Evolutionary conservation across 345 rosid genomes (phyloP).

Genomic region (Gossypium herbaceum): DNA sequence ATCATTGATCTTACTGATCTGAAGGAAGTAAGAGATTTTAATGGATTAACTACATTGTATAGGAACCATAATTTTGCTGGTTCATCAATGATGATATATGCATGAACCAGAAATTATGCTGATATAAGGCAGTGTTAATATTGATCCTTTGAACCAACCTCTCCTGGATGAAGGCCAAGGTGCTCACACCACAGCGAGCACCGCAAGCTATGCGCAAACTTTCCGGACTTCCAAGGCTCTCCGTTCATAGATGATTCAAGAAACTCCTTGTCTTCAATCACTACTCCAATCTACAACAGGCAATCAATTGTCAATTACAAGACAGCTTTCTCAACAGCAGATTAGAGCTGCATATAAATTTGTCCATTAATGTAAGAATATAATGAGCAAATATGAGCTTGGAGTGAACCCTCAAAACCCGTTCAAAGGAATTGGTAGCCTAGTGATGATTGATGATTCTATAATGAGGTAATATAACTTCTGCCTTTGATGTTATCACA

Average conservation of each 20-base stretch:
- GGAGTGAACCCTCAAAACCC: too few species aligned
- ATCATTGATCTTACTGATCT: slow-evolving; percentile 59
- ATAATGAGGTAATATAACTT: too few species aligned
- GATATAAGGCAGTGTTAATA: neutral
- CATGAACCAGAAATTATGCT: too few species aligned
- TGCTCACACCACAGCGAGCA: slow-evolving; percentile 87
- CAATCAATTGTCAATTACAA: neutral
- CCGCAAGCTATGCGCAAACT: slow-evolving; percentile 63
- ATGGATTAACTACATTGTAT: neutral
- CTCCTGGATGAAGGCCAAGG: slow-evolving; percentile 63
- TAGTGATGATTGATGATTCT: too few species aligned
- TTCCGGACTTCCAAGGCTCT: slow-evolving; percentile 82
- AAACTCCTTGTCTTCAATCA: slow-evolving; percentile 84
- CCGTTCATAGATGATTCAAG: slow-evolving; percentile 69
- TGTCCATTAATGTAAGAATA: too few species aligned
- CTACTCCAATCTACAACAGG: slow-evolving; percentile 65
- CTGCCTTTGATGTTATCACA: neutral
- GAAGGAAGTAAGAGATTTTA: slow-evolving; percentile 12
- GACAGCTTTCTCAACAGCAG: too few species aligned
- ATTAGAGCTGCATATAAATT: too few species aligned
- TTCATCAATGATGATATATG: neutral
- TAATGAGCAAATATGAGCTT: too few species aligned
- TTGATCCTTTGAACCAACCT: slow-evolving; percentile 39
- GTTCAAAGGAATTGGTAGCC: too few species aligned
- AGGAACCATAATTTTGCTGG: neutral